Percentiles rank a stretch among this genome's conserved stretches.
Evolutionary conservation across 2,329 filamentous ascomycete species (phyloP).

Genomic region (Trichoderma koningii): DNA sequence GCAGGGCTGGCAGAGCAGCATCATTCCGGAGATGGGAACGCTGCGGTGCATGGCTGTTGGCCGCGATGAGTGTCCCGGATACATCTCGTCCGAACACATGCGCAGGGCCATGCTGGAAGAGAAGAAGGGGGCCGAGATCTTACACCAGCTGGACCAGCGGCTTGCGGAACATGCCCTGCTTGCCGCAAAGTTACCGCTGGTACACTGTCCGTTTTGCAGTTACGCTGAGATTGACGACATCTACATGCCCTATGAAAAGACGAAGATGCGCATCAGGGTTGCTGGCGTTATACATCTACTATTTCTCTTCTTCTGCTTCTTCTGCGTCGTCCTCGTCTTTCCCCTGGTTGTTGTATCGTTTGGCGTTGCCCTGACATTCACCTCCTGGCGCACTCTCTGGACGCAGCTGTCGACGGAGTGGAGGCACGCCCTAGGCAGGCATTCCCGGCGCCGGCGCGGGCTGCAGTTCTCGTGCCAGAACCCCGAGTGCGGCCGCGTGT

Average conservation of each 20-base stretch:
- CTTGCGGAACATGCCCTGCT: conserved; percentile 75
- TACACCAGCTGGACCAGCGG: conserved; percentile 76
- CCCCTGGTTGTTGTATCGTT: conserved; percentile 53
- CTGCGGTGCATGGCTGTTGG: conserved; percentile 81
- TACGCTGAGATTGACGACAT: conserved; percentile 88
- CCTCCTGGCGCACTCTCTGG: conserved; percentile 47
- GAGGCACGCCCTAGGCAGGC: conserved; percentile 62
- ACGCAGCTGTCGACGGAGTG: conserved; percentile 51
- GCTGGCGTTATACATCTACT: conserved; percentile 51
- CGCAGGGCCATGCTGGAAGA: conserved; percentile 70
- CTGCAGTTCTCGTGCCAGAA: conserved; percentile 77
- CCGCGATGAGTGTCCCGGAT: conserved; percentile 70
- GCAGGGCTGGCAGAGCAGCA: conserved; percentile 83
- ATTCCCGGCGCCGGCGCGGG: conserved; percentile 70
- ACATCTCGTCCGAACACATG: conserved; percentile 69
- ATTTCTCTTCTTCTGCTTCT: conserved; percentile 55
- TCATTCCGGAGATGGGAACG: conserved; percentile 71
- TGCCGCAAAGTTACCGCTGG: conserved; percentile 71
- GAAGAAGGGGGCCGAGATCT: conserved; percentile 68
- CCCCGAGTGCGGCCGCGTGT: conserved; percentile 65
- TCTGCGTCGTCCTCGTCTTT: conserved; percentile 59
- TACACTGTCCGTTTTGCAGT: conserved; percentile 85
- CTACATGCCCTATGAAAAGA: conserved; percentile 60
- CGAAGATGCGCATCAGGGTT: conserved; percentile 58
- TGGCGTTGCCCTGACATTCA: conserved; percentile 48